Evolutionary conservation across 2,329 filamentous ascomycete species (phyloP), one percentile per base, ranked within the genome.

Genomic region (Cytospora mali): DNA sequence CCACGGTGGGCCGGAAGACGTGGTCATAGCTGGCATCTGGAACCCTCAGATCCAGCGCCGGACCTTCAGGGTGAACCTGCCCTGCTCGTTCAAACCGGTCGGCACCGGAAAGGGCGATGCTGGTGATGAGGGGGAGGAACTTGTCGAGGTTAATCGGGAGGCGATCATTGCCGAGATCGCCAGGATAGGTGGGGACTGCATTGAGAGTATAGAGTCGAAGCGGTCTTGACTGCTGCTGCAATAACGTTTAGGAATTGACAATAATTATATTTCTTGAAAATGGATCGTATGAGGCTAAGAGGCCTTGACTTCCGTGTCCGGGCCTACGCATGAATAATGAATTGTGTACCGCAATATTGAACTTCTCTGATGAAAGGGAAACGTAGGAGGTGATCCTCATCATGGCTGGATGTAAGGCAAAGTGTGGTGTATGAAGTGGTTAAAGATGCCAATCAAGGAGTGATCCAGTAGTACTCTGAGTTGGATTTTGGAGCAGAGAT

Each of bases 91-190:
- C 61, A 76, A 85, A 74, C 84, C 89, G 64, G 71, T 79, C 1
- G 70, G 23, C 58, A 31, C 9, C 57, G 53, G 13, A 57, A 60
- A 61, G 29, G 72, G 55, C 3, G 72, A 71, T 13, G 74, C 70
- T 0, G 75, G 72, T 0, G 79, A 75, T 6, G 77, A 78, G 5
- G 77, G 73, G 10, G 77, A 76, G 56, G 76, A 76, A 5, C 70
- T 82, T 25, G 85, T 90, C 27, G 81, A 84, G 66, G 75, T 93
- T 6, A 92, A 95, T 69, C 85, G 84, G 68, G 79, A 80, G 49
- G 88, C 83, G 0, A 85, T 95, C 6, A 70, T 93, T 56, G 79
- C 86, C 33, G 92, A 95, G 76, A 91, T 96, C 73, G 85, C 85
- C 49, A 84, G 87, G 65, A 78, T 89, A 48, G 87, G 87, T 10